phyloP scores from a whole-genome alignment of 176 grass and related monocot genomes.

The Themeda triandra region DNA sequence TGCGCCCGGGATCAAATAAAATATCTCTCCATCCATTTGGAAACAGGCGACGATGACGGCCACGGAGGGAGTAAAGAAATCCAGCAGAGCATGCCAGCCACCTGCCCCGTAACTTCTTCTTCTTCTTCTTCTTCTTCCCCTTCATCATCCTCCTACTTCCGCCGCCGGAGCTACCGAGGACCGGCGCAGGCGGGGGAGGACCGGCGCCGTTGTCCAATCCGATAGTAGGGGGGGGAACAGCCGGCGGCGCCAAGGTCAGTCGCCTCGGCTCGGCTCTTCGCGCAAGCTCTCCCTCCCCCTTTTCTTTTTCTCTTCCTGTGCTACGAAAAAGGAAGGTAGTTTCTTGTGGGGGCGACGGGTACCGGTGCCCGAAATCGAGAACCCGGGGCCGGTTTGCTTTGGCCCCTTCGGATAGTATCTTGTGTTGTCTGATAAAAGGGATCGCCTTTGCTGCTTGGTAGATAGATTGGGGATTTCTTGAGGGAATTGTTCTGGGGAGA shows the following conservation, averaged over 20 bases:
- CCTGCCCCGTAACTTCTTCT: constrained; percentile 6
- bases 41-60: constrained; percentile 14
- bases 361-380: constrained; percentile 16
- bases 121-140: constrained; percentile 11
- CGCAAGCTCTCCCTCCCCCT: background rate
- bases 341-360: background rate
- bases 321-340: background rate
- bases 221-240: background rate
- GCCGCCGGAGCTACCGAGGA: constrained; percentile 18
- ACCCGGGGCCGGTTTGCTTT: background rate
- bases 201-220: constrained; percentile 18
- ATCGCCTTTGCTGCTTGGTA: background rate
- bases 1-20: constrained; percentile 8
- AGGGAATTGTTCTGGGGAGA: background rate
- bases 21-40: background rate
- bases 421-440: background rate
- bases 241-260: constrained; percentile 21
- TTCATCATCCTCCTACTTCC: constrained; percentile 2
- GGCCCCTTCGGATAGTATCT: background rate
- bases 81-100: constrained; percentile 5
- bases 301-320: background rate
- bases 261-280: background rate
- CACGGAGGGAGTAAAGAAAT: constrained; percentile 26
- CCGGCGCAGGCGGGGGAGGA: background rate
- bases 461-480: constrained; percentile 1